Percentiles rank a stretch among this genome's conserved stretches.
Conservation (phyloP, 1,284 basidiomycete genomes). For the Coniophora puteana region DNA sequence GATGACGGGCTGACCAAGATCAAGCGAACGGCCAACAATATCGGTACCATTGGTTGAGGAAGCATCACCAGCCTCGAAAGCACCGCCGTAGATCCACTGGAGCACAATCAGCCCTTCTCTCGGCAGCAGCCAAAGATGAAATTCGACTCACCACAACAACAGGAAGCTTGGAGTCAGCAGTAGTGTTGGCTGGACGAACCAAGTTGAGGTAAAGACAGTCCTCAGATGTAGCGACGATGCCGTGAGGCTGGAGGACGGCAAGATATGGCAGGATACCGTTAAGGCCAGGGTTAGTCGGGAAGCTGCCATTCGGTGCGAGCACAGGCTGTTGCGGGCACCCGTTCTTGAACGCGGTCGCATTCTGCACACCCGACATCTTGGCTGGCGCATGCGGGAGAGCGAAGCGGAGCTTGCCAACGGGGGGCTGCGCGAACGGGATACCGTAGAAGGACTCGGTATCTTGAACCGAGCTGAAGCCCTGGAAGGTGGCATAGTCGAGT, state of each 20-base stretch:
- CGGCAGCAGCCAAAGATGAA: background rate
- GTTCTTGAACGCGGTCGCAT: slow-evolving; percentile 16
- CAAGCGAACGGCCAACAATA: slow-evolving; percentile 22
- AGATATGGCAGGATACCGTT: slow-evolving; percentile 4
- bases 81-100: slow-evolving; percentile 17
- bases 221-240: slow-evolving; percentile 11
- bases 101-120: background rate
- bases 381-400: slow-evolving; percentile 12
- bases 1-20: slow-evolving; percentile 21
- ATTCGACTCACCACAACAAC: slow-evolving; percentile 17
- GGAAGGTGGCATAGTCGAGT: slow-evolving; percentile 18
- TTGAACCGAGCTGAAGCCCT: slow-evolving; percentile 14
- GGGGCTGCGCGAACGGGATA: slow-evolving; percentile 18
- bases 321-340: slow-evolving; percentile 20
- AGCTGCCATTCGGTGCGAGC: slow-evolving; percentile 3
- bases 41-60: slow-evolving; percentile 16
- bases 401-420: slow-evolving; percentile 13
- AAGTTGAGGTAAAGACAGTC: slow-evolving; percentile 20
- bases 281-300: slow-evolving; percentile 12
- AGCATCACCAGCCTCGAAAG: slow-evolving; percentile 15
- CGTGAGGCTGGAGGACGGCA: slow-evolving; percentile 6
- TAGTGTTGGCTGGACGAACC: slow-evolving; percentile 11
- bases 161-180: slow-evolving; percentile 11
- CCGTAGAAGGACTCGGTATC: slow-evolving; percentile 18
- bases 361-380: slow-evolving; percentile 7